Evolutionary conservation across 2,329 filamentous ascomycete species (phyloP), one percentile per base, ranked within the genome.

Genomic region (Colletotrichum spinosum): DNA sequence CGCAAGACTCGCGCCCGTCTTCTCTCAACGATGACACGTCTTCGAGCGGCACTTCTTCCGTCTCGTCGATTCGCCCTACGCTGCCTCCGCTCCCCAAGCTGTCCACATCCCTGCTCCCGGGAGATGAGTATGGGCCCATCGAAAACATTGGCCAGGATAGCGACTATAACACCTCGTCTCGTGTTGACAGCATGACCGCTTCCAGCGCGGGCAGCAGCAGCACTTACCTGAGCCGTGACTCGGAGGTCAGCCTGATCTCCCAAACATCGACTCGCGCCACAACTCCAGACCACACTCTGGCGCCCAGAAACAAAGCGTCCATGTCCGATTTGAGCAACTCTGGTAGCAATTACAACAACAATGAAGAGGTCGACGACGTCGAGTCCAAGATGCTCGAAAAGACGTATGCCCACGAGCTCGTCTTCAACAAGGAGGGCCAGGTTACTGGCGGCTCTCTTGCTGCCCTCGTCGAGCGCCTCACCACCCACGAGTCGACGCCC

Each of bases 341-440:
- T 3, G 89, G 84, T 67, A 91, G 90, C 74, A 87, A 87, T 0
- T 51, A 61, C 1, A 81, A 88, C 1, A 81, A 88, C n/a, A 88
- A 85, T 4, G 93, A 97, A 60, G 93, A 95, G 63, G 83, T 86
- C 11, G 90, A 93, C 41, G 94, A 97, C 53, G 88, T 90, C 1
- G 95, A 97, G 75, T 90, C 88, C 5, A 91, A 90, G 72, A 82
- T 97, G n/a, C 82, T 97, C n/a, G 92, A 94, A 75, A 97, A 92
- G 79, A 97, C 94, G 0, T 97, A 88, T 73, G 93, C 93, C 0
- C 92, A 97, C 73, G 95, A 99, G 75, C 84, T 99, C 52, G 89
- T 97, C 73, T 91, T 92, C 76, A 97, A 97, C 80, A 97, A 97
- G 76, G 95, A 98, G 70, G 94, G 95, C 1, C 92, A 97, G 68